Base-by-base conservation (phyloP, 2,329 filamentous ascomycete genomes). In the Phialophora verrucosa region DNA sequence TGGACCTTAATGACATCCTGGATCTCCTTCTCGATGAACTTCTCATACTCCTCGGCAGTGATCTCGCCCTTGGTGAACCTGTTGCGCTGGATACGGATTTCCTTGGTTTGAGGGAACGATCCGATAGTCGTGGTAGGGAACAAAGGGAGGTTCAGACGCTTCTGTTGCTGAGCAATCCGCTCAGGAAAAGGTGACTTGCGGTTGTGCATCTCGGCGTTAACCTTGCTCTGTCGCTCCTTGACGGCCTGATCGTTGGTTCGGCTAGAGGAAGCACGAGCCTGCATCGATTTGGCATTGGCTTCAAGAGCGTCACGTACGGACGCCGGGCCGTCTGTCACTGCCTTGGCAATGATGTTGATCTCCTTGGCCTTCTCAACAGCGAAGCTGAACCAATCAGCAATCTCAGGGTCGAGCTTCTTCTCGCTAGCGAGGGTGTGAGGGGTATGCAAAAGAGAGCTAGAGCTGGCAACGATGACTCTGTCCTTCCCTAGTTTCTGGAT, bases 81-180 rank as follows among this genome's bases (percentile, higher is more conserved):
- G 88, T 95, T 96, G 78, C 95, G 91, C 84, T 93, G 89, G 76
- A 96, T 84, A 84, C 95, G 93, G 84, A 99, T 99, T 82, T 98
- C 92, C 87, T 94, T 93, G 81, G 95, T 99, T 87, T 99, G 95
- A 74, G 95, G 95, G 91, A 99, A 99, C 65, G 94, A 98, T 74
- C 95, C 95, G 74, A 99, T 99, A 80, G 95, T 99, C 80, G 95
- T 99, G 78, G 95, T 99, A 72, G 95, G 95, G 91, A 99, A 99
- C 73, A 94, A 86, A 74, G 95, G 95, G 69, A 99, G 91, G 78
- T 91, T 93, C 78, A 99, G 91, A 83, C 92, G 90, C 83, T 90
- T 89, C 85, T 94, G 90, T 85, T 99, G 95, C 81, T 92, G 87
- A 70, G 88, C 85, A 76, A 96, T 95, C 83, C 95, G 91, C 74